A percentile compares a stretch with the other conserved stretches of the same genome.
phyloP scores from a whole-genome alignment of 2,329 filamentous ascomycete species.

The Colletotrichum echinochloae region DNA sequence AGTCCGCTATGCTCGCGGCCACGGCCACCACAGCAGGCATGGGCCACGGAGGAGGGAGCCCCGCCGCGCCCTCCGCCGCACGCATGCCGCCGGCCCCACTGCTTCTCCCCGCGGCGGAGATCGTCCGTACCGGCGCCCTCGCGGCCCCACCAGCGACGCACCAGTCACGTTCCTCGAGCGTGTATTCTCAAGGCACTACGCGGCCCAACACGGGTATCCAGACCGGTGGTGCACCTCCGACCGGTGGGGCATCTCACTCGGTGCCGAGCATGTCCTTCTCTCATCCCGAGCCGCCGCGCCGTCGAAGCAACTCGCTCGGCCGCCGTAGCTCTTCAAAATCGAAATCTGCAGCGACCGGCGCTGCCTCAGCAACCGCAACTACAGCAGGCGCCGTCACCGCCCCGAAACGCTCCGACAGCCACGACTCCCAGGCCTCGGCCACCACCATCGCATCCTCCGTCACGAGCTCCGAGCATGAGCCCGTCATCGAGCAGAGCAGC shows the following conservation, averaged over 20 bases:
- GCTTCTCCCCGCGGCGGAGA: slow-evolving; percentile 48
- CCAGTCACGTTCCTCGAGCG: slow-evolving; percentile 49
- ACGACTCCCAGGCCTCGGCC: slow-evolving; percentile 45
- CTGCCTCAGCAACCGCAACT: background rate
- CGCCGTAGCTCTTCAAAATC: slow-evolving; percentile 30
- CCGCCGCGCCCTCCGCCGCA: slow-evolving; percentile 25
- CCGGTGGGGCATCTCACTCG: slow-evolving; percentile 41
- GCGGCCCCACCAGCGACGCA: slow-evolving; percentile 38
- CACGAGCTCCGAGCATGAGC: slow-evolving; percentile 37
- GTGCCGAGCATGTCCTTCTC: slow-evolving; percentile 43
- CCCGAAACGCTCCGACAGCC: slow-evolving; percentile 38
- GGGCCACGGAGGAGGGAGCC: slow-evolving; percentile 38
- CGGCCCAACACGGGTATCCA: slow-evolving; percentile 42
- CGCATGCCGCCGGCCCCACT: slow-evolving; percentile 33
- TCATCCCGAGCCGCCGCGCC: slow-evolving; percentile 40
- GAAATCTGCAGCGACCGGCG: slow-evolving; percentile 30
- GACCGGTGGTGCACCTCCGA: slow-evolving; percentile 15
- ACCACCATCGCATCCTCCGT: slow-evolving; percentile 54
- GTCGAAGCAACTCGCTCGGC: slow-evolving; percentile 38
- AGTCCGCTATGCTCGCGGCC: slow-evolving; percentile 38
- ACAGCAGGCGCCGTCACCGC: background rate
- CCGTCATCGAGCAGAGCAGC: slow-evolving; percentile 46
- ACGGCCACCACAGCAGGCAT: slow-evolving; percentile 42
- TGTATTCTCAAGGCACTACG: slow-evolving; percentile 52
- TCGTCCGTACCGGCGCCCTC: slow-evolving; percentile 36